Evolutionary conservation across 805 yeast genomes (phyloP), one percentile per base, ranked within the genome.

Genomic region (Nakazawaea anatomiae): DNA sequence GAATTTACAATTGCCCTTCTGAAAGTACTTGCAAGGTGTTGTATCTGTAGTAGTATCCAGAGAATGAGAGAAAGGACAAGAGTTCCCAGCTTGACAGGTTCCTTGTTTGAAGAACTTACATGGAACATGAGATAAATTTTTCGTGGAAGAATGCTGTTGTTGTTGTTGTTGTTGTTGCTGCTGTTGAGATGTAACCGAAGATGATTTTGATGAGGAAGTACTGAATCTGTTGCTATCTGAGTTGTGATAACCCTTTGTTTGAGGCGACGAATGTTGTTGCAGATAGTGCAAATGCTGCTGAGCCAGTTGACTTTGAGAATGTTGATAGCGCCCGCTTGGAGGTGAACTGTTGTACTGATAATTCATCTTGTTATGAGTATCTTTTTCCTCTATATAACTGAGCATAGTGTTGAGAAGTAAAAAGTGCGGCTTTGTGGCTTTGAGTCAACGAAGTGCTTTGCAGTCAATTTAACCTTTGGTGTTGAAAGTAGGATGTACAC

Each of bases 1-100:
- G 67, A 92, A 92, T 69, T 90, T 90, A 69, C 99, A 92, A 63
- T 90, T 89, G n/a, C 98, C 98, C 69, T 88, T 88, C 61, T 87
- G 94, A 66, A 89, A 92, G 68, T 91, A 92, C 73, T 90, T 91
- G 75, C 99, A 92, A 6, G 91, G 89, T 42, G 76, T 71, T 44
- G 74, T 67, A 46, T 77, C 83, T 36, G 71, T 68, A n/a, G 74
- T 64, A 5, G 77, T 73, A 50, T 84, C 87, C 47, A 80, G 62
- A 44, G 85, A 75, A 65, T 92, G 99, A 35, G 94, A 83, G 64
- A 92, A 92, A 1, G 97, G 97, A 66, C 99, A 92, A 1, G 92
- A 75, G 47, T 72, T 74, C 10, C 98, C 98, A 1, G 98, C 98
- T 67, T 91, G 97, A 66, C 99, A 92, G 14, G 87, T 81, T 1